Conservation (phyloP, 2,329 filamentous ascomycete genomes). For the Verticillium tricorpus region DNA sequence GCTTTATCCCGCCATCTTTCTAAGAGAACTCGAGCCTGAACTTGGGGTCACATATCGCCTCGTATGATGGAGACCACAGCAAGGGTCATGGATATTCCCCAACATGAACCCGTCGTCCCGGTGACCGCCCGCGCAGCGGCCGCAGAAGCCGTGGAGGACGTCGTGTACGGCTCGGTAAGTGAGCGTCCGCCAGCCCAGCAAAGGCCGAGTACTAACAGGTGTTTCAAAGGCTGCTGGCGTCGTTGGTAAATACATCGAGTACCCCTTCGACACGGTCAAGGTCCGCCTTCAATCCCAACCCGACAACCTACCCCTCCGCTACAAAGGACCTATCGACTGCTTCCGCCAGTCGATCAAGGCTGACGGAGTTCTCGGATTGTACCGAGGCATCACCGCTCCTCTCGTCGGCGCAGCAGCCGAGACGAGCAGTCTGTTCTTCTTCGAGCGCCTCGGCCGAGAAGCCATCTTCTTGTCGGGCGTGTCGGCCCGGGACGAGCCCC, state of each 20-base stretch:
- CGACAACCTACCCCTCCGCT: slow-evolving; percentile 73
- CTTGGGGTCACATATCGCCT: background rate
- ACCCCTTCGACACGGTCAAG: slow-evolving; percentile 98
- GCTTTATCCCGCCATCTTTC: background rate
- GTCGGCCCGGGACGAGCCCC: slow-evolving; percentile 46
- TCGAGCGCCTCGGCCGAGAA: slow-evolving; percentile 71
- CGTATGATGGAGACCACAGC: slow-evolving; percentile 9
- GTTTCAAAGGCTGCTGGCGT: slow-evolving; percentile 68
- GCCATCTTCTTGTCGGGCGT: slow-evolving; percentile 52
- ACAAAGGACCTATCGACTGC: slow-evolving; percentile 86
- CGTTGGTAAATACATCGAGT: slow-evolving; percentile 93
- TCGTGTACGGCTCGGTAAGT: slow-evolving; percentile 80
- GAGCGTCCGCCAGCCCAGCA: slow-evolving; percentile 2
- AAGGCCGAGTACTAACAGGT: background rate
- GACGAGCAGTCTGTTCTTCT: slow-evolving; percentile 89
- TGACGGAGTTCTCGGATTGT: slow-evolving; percentile 78
- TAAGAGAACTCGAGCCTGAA: background rate
- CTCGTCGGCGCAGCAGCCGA: slow-evolving; percentile 88
- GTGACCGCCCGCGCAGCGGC: slow-evolving; percentile 28
- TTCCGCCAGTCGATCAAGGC: slow-evolving; percentile 78
- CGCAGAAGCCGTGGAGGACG: slow-evolving; percentile 75
- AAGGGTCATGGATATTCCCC: slow-evolving; percentile 11
- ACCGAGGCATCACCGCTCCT: slow-evolving; percentile 89
- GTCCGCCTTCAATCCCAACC: slow-evolving; percentile 96
- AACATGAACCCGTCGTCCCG: slow-evolving; percentile 9